Evolutionary conservation across 345 rosid genomes (phyloP).

Genomic region (Hibiscus mutabilis): DNA sequence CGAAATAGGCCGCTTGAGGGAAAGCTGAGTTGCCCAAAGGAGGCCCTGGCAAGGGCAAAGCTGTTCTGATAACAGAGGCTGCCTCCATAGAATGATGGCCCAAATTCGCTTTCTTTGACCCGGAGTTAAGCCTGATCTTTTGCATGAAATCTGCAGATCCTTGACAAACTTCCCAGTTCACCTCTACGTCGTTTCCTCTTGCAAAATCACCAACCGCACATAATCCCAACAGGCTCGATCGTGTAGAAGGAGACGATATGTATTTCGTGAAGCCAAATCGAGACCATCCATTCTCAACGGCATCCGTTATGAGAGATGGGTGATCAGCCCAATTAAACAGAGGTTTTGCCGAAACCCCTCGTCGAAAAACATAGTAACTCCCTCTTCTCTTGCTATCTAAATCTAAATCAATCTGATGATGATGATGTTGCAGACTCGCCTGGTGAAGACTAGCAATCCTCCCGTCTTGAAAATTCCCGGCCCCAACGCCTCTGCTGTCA

Average conservation of each 20-base stretch:
- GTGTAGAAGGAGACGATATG: constrained; percentile 30
- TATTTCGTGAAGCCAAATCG: constrained; percentile 61
- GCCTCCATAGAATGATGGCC: constrained; percentile 27
- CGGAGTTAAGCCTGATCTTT: constrained; percentile 57
- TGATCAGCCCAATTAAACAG: constrained; percentile 76
- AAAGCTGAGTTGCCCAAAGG: constrained; percentile 66
- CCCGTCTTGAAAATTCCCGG: constrained; percentile 40
- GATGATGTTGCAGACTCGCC: constrained; percentile 14
- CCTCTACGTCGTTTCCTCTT: constrained; percentile 41
- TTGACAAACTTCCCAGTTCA: constrained; percentile 75
- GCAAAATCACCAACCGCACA: constrained; percentile 43
- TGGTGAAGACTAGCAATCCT: constrained; percentile 61
- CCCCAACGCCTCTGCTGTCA: not conserved
- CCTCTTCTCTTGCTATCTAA: constrained; percentile 46
- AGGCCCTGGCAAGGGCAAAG: constrained; percentile 88
- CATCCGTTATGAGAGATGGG: constrained; percentile 62
- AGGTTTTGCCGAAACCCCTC: constrained; percentile 31
- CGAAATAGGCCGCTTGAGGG: constrained; percentile 91
- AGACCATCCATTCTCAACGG: constrained; percentile 83
- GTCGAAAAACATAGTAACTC: constrained; percentile 37
- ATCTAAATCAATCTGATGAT: constrained; percentile 45
- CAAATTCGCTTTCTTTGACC: constrained; percentile 22
- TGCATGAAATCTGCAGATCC: constrained; percentile 77
- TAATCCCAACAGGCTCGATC: constrained; percentile 43
- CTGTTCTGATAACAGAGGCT: constrained; percentile 58